Evolutionary conservation across 2,329 filamentous ascomycete genomes (phyloP).

Genomic region (Colletotrichum cordylinicola): DNA sequence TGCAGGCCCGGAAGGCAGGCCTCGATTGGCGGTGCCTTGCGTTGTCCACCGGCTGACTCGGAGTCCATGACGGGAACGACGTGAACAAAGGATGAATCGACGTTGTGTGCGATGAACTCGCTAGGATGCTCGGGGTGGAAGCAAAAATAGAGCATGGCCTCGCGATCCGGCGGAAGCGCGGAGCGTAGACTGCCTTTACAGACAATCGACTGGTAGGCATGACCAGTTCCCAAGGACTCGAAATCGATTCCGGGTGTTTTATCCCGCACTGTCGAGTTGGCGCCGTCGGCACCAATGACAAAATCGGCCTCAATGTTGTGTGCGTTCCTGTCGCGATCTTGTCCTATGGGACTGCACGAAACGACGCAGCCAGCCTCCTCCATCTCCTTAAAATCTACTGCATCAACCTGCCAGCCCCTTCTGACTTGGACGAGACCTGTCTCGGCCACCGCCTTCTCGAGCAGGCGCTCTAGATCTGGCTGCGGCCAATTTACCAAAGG

Average conservation of each 20-base stretch:
- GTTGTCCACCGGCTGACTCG: not conserved
- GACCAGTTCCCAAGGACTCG: not conserved
- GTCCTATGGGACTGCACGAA: not conserved
- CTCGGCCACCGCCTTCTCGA: not conserved
- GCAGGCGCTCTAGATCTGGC: conserved; percentile 1
- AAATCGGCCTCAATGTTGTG: not conserved
- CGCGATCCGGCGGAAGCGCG: not conserved
- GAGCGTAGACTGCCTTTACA: conserved; percentile 10
- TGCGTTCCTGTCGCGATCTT: not conserved
- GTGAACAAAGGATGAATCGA: conserved; percentile 9
- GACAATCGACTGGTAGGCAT: conserved; percentile 10
- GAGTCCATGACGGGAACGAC: conserved; percentile 4
- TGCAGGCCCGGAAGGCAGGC: conserved; percentile 11
- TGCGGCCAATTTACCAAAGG: conserved; percentile 13
- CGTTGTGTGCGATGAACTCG: conserved; percentile 8
- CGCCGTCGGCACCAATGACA: conserved; percentile 9
- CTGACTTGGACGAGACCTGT: not conserved
- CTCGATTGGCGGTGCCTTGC: not conserved
- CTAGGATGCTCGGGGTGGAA: conserved; percentile 12
- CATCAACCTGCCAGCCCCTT: conserved; percentile 9
- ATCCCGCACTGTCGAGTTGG: conserved; percentile 2
- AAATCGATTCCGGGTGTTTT: conserved; percentile 7
- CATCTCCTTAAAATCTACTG: not conserved
- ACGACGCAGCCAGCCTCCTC: conserved; percentile 1
- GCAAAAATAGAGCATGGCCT: conserved; percentile 19